Base-by-base conservation (phyloP, 2,329 filamentous ascomycete species). In the Fusarium beomiforme region DNA sequence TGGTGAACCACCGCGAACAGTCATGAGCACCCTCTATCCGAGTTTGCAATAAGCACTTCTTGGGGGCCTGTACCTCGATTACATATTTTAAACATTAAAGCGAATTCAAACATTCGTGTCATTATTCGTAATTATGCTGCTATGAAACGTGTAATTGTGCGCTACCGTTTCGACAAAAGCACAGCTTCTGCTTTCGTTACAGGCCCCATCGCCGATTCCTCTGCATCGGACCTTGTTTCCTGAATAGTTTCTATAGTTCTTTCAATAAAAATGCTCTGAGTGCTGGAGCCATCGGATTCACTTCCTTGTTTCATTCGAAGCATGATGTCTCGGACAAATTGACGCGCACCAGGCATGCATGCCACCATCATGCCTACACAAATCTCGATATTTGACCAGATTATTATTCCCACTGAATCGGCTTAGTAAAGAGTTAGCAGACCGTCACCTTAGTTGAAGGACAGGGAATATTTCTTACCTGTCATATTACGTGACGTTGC, bases 361-460 rank as follows among this genome's bases (percentile, higher is more conserved):
- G 59, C 59, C 1, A 69, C 67, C 41, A 69, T 60, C 5, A 69
- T 46, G 14, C 67, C 59, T 3, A 69, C 59, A 8, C 39, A 47
- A 3, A 47, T 14, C 9, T 69, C 59, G 3, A 69, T 23, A 0
- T 36, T 29, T 10, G 67, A 56, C 65, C 54, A 69, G 3, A 64
- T 29, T 1, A 64, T 8, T 4, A 21, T 41, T 9, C 49, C 47
- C 3, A 43, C 34, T 0, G 47, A 49, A 7, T 69, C 58, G 12
- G 47, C 64, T 68, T 10, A 1, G 0, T 8, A 5, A 0, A 4
- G 2, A 1, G 2, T 57, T 8, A 63, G 39, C 10, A 11, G 1
- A 0, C 1, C 9, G 2, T 7, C 13, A 26, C 12, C 2, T 5
- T 29, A 7, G 10, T 29, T 29, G 6, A 5, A 10, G 3, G 3